Base-by-base conservation (phyloP, 257 asterid species). In the Lycium ferocissimum region DNA sequence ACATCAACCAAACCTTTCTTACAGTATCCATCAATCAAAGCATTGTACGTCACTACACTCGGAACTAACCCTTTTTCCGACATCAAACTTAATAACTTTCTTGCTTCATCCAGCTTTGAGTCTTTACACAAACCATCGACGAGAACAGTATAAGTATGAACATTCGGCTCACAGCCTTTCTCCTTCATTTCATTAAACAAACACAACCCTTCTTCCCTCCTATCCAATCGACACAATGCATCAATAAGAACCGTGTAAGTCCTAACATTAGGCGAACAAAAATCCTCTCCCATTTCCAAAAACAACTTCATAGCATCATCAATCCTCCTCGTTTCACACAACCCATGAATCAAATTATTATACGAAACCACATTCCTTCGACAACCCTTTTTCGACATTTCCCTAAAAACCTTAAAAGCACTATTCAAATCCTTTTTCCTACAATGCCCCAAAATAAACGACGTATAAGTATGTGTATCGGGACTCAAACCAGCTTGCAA, bases 371-470 rank as follows among this genome's bases (percentile, higher is more conserved):
- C 93, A 87, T 93, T 94, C 86, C 97, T 92, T 83, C 15, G 85
- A 81, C 93, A 91, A 84, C 93, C 96, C 86, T 88, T 93, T 40
- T 86, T 86, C 1, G 85, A 89, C 97, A 94, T 94, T 17, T 75
- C 80, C 85, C 45, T 37, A 85, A 93, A 93, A 84, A 93, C 84
- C 66, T 83, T 84, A 65, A 35, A 65, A 3, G 94, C 98, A 79
- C 87, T 88, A 85, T 88, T 89, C 18, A 92, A 81, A 89, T 94
- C 93, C 59, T 88, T 92, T 80, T 85, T 92, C 91, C 92, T 91
- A 83, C 98, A 94, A 84, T 94, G 90, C 11, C 98, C 98, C 45
- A 93, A 88, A 85, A 94, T 92, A 82, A 94, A 92, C 5, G 97
- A 94, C 6, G 98, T 92, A 82, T 88, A 93, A 0, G 97, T 93